Base-by-base conservation (phyloP, 345 rosid genomes). In the Eucalyptus albens region DNA sequence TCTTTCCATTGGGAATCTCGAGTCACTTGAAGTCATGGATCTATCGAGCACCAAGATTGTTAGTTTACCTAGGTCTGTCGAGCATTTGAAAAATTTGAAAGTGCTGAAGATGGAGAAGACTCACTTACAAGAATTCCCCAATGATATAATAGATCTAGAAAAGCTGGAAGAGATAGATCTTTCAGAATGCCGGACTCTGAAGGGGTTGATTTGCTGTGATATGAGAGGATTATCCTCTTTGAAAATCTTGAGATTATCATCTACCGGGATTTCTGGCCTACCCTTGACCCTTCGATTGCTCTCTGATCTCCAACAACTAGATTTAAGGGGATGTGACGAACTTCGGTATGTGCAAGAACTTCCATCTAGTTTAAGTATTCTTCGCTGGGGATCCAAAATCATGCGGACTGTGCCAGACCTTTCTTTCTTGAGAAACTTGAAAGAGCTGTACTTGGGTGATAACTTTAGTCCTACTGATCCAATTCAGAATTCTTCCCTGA, bases 1-100 rank as follows among this genome's bases (percentile, higher is more conserved):
- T 44, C 2, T 7, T 55, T 85, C 65, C 42, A 31, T 91, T 50
- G 92, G 92, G 42, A 42, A 86, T 77, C 89, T 91, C 29, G 56
- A 51, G 80, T 89, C 90, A 10, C 59, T 89, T 31, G 81, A 53
- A 4, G 50, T 87, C 22, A 44, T 59, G 29, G 87, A 88, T 26
- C 27, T 88, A 49, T 82, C 90, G 17, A 16, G 8, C 86, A 88
- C 90, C 31, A 7, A 29, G 27, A 59, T 88, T 37, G 56, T 10
- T 83, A 50, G 49, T 8, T 88, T 88, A 59, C 90, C 87, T 14
- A 17, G 51, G 62, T 83, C 81, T 7, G 4, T 82, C 77, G 47
- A 69, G 87, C 50, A 85, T n/a, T 21, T 88, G 87, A 56, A 51
- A 17, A 81, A 59, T 45, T 59, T 88, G 90, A 56, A 83, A 55